Percentiles rank a stretch among this genome's conserved stretches.
These are phyloP conservation scores for Diddensiella caesifluorescens DNA, from an alignment of 805 yeast genomes.

Conservation along the genomic window DNA sequence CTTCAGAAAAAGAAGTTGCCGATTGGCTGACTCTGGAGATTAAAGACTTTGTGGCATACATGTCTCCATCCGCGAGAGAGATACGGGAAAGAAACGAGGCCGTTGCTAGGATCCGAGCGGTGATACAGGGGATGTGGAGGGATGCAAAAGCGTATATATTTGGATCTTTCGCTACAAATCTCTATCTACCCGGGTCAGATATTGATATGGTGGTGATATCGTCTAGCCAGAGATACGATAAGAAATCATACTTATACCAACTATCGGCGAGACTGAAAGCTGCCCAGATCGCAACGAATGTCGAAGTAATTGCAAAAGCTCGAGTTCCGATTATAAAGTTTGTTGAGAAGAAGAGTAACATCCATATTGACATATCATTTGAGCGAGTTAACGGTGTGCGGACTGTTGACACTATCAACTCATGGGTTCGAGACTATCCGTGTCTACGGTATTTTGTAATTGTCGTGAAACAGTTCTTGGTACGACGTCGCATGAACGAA, in stretches of 20 bases:
- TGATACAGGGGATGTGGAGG: conserved; percentile 60
- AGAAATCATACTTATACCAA: conserved; percentile 59
- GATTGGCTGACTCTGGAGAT: conserved; percentile 87
- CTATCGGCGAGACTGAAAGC: conserved; percentile 65
- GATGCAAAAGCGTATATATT: conserved; percentile 77
- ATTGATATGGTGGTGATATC: conserved; percentile 88
- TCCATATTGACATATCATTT: conserved; percentile 85
- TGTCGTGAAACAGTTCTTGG: conserved; percentile 76
- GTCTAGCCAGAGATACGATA: conserved; percentile 48
- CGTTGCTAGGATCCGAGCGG: conserved; percentile 52
- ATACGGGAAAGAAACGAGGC: conserved; percentile 60
- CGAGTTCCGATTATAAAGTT: conserved; percentile 93
- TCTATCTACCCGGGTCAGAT: conserved; percentile 91
- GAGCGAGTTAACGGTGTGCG: conserved; percentile 77
- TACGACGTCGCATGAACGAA: conserved; percentile 71
- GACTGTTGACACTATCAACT: conserved; percentile 71
- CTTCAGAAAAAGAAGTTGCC: conserved; percentile 67
- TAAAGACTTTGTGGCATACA: conserved; percentile 74
- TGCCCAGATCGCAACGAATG: conserved; percentile 56
- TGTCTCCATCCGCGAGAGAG: conserved; percentile 78
- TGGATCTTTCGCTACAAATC: conserved; percentile 91
- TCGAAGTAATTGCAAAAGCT: conserved; percentile 84
- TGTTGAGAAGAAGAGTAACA: conserved; percentile 61
- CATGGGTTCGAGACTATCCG: conserved; percentile 68
- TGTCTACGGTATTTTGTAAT: conserved; percentile 79